Conservation (phyloP, 495 filamentous ascomycete genomes). For the Chlorociboria aeruginascens region DNA sequence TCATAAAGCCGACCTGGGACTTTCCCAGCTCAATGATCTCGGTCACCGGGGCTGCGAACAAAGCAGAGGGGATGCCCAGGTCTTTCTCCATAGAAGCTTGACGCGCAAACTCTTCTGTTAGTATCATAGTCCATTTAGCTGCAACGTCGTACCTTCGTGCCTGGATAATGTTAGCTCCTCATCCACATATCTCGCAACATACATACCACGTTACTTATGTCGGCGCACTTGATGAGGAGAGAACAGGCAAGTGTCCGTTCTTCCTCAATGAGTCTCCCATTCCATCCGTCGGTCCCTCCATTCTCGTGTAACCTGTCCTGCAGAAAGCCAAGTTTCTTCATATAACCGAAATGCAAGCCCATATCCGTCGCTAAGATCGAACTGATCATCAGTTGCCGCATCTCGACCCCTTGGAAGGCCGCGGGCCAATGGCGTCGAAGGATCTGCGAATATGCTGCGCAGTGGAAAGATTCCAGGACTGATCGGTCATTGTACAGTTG, state of each 20-base stretch:
- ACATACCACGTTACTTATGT: conserved; percentile 93
- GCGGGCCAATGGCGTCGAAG: conserved; percentile 85
- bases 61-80: conserved; percentile 71
- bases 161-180: conserved; percentile 27
- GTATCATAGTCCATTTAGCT: conserved; percentile 73
- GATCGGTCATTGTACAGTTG: conserved; percentile 97
- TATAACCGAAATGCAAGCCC: conserved; percentile 92
- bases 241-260: conserved; percentile 72
- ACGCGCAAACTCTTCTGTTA: conserved; percentile 87
- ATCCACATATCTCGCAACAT: not conserved
- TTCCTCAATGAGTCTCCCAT: conserved; percentile 52
- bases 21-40: conserved; percentile 75
- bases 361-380: conserved; percentile 95
- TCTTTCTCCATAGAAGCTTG: conserved; percentile 88
- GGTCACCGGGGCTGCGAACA: conserved; percentile 74
- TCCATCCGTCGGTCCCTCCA: conserved; percentile 54
- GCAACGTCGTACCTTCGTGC: conserved; percentile 75
- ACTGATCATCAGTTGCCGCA: conserved; percentile 86
- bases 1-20: conserved; percentile 92
- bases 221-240: conserved; percentile 91
- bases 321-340: conserved; percentile 66
- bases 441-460: conserved; percentile 93
- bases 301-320: conserved; percentile 63
- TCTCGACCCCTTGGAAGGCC: conserved; percentile 57
- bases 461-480: conserved; percentile 94